Base-by-base conservation (phyloP, 2,329 filamentous ascomycete species). In the Beauveria medogensis region DNA sequence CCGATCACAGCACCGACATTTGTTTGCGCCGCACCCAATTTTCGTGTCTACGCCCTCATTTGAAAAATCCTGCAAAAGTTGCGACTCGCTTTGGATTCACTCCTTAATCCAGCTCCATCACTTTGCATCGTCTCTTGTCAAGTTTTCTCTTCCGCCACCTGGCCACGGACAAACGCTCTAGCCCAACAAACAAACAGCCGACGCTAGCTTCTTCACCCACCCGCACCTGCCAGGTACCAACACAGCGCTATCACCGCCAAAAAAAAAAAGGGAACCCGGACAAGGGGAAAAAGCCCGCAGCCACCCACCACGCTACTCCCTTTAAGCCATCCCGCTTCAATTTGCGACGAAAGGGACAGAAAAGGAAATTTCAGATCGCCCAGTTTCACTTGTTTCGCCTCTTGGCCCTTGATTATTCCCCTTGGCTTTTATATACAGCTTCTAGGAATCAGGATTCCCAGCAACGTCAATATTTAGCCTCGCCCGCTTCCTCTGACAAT, bases 181-280 rank as follows among this genome's bases (percentile, higher is more conserved):
- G 34, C 24, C 7, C 52, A 20, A n/a, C 43, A 37, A 56, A 48
- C 24, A 30, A 55, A 46, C 53, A 22, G 18, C 41, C 51, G 2
- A 46, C 20, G 9, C 55, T 50, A 50, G 44, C 22, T 40, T 26
- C 12, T 37, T 37, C 34, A 14, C 34, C 12, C 12, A 37, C 34
- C 14, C 28, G 44, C 55, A 57, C 20, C 55, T 57, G 30, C 55
- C 55, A 57, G 55, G 55, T 57, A 57, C 55, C 55, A 57, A 57
- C 30, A 48, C 55, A 57, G 55, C 55, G 43, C 52, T 18, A 30
- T 22, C 26, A 30, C 22, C 20, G 30, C 55, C 55, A 40, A 57
- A 41, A 40, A 26, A 56, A 37, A 57, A 30, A n/a, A n/a, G 55
- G 44, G 28, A 28, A 24, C 44, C 22, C 22, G 16, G 14, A 50